Percentiles rank a stretch among this genome's conserved stretches.
Evolutionary conservation across 2,329 filamentous ascomycete species (phyloP).

Genomic region (Rosellinia necatrix): DNA sequence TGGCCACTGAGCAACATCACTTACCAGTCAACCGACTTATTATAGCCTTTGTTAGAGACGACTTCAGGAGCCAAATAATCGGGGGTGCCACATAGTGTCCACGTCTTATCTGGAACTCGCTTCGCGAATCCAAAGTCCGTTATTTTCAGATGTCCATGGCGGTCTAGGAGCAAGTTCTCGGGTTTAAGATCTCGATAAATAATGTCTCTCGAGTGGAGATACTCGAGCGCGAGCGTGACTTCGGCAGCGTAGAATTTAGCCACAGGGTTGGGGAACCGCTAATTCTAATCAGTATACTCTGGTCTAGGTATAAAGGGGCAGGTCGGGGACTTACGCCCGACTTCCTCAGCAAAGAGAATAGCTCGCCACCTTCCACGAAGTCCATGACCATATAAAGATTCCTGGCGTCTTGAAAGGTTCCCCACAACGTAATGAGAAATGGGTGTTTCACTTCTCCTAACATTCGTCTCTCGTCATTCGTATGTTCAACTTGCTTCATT

Average conservation of each 20-base stretch:
- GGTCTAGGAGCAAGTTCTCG: conserved; percentile 88
- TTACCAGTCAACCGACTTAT: conserved; percentile 98
- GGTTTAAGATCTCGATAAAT: conserved; percentile 98
- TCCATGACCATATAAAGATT: conserved; percentile 99
- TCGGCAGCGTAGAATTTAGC: conserved; percentile 99
- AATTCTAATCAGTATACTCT: conserved; percentile 28
- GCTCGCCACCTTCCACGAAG: conserved; percentile 96
- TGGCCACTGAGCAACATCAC: conserved; percentile 42
- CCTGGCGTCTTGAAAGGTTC: conserved; percentile 92
- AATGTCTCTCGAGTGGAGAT: conserved; percentile 91
- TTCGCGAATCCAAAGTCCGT: conserved; percentile 99
- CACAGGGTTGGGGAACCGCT: conserved; percentile 98
- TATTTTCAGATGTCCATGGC: conserved; percentile 94
- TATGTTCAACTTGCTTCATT: conserved; percentile 99
- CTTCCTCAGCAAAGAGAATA: conserved; percentile 93
- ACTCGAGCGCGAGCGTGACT: conserved; percentile 93
- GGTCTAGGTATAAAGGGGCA: background rate
- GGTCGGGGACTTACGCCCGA: conserved; percentile 69
- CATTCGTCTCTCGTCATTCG: conserved; percentile 97
- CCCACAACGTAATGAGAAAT: conserved; percentile 97
- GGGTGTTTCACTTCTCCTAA: conserved; percentile 95
- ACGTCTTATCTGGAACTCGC: conserved; percentile 97
- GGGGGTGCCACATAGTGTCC: conserved; percentile 96
- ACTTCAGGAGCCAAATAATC: conserved; percentile 98
- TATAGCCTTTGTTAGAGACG: conserved; percentile 98